Conservation (phyloP, 2,329 filamentous ascomycete species). For the Lasiodiplodia theobromae region DNA sequence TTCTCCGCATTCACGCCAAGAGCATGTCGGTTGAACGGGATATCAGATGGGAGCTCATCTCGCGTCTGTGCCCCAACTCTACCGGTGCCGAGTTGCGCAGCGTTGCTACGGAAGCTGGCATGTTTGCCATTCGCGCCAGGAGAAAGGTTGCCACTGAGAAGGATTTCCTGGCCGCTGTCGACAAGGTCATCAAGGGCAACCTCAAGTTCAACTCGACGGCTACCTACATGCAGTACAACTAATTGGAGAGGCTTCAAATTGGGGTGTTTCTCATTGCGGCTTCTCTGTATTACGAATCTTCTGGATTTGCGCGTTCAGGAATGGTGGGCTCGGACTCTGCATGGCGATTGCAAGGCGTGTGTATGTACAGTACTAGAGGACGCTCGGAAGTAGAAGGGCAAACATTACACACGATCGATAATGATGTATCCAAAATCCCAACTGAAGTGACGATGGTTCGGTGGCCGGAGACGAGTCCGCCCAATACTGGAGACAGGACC, state of each 20-base stretch:
- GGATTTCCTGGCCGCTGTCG: conserved; percentile 95
- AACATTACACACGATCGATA: conserved; percentile 18
- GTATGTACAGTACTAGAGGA: conserved; percentile 27
- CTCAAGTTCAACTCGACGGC: conserved; percentile 99
- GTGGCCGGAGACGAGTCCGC: neutral
- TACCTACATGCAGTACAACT: conserved; percentile 99
- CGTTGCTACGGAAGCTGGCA: conserved; percentile 96
- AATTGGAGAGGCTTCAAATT: conserved; percentile 47
- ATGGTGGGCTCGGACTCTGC: conserved; percentile 4
- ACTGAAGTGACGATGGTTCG: neutral
- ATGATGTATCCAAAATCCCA: neutral
- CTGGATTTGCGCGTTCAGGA: conserved; percentile 20
- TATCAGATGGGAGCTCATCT: conserved; percentile 98
- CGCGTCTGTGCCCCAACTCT: conserved; percentile 93
- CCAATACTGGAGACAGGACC: neutral
- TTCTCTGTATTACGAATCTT: conserved; percentile 14
- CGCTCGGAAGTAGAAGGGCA: conserved; percentile 16
- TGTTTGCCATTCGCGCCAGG: conserved; percentile 94
- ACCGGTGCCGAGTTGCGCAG: conserved; percentile 95
- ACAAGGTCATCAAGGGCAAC: conserved; percentile 99
- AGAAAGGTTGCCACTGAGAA: conserved; percentile 99
- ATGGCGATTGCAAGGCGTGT: conserved; percentile 16
- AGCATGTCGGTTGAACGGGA: conserved; percentile 99
- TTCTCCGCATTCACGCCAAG: conserved; percentile 98
- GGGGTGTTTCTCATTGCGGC: conserved; percentile 1